Base-by-base conservation (phyloP, 2,329 filamentous ascomycete species). In the Alternaria hordeiaustralica region DNA sequence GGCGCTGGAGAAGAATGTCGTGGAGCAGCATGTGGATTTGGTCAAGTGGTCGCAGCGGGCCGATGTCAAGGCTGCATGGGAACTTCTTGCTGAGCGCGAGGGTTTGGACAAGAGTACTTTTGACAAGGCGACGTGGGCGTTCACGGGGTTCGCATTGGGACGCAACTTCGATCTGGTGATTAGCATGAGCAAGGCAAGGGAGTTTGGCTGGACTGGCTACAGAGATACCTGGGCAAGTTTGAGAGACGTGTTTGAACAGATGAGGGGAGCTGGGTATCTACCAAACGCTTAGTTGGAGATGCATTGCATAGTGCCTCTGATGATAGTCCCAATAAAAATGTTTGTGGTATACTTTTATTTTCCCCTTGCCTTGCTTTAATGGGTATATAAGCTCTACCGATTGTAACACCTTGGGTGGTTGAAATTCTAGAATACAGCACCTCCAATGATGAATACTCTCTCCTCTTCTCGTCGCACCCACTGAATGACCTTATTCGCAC, bases 381-480 rank as follows among this genome's bases (percentile, higher is more conserved):
- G 23, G 45, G 45, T 26, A 58, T 58, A 21, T 26, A 30, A n/a
- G 56, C 23, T 21, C 18, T 20, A 11, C 28, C 11, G 4, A 30
- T 25, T 41, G 33, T 23, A 5, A 10, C 11, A 15, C 26, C 20
- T 60, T 28, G 33, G 23, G 23, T 47, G 15, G n/a, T 13, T 41
- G 5, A 23, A 5, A 3, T 18, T 26, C 58, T 61, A 86, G 66
- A 85, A 86, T 20, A 98, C 95, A 46, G 94, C 96, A n/a, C 96
- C 96, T 1, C 96, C 96, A 76, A 99, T 96, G 63, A 99, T 97
- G 76, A 99, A 99, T 6, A 98, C 84, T 61, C 96, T 86, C 80
- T 98, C 94, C 80, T 98, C 95, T 81, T 99, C 96, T 69, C 90
- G 87, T 76, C 92, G 90, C 2, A 95, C 91, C 94, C 95, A 99